Conservation (phyloP, 176 grass and related monocot species). For the Musa beccarii region DNA sequence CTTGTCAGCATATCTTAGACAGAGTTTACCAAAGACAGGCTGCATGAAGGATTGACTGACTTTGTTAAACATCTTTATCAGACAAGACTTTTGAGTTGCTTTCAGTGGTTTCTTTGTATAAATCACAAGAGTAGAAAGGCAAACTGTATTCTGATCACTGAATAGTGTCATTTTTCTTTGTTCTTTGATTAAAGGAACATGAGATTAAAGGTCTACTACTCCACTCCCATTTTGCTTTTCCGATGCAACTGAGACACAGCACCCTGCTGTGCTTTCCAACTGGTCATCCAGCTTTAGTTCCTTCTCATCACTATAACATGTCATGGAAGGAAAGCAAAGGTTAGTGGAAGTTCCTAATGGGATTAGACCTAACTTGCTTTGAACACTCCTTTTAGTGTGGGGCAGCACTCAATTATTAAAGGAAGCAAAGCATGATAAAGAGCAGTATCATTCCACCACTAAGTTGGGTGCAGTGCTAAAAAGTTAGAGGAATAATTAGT, state of each 20-base stretch:
- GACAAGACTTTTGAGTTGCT: no score
- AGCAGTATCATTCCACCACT: constrained; percentile 2
- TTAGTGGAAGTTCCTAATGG: not conserved
- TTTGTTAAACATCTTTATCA: no score
- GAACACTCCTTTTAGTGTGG: not conserved
- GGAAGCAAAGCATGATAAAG: not conserved
- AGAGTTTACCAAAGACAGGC: no score
- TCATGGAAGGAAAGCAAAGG: not conserved
- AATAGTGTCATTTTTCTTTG: no score
- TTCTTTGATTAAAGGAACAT: no score
- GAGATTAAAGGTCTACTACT: not conserved
- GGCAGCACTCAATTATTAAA: not conserved
- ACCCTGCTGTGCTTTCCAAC: no score
- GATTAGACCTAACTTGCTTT: not conserved
- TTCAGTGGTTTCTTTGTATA: no score
- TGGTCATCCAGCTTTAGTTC: not conserved
- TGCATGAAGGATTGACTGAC: no score
- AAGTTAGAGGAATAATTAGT: constrained; percentile 4
- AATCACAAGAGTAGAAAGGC: no score
- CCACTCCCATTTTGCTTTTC: not conserved
- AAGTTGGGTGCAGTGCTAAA: not conserved
- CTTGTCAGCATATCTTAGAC: no score
- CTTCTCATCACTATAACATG: not conserved
- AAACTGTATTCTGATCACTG: no score
- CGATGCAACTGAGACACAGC: no score